phyloP scores from a whole-genome alignment of 352 stramenopile species.

The Phytophthora litchii region DNA sequence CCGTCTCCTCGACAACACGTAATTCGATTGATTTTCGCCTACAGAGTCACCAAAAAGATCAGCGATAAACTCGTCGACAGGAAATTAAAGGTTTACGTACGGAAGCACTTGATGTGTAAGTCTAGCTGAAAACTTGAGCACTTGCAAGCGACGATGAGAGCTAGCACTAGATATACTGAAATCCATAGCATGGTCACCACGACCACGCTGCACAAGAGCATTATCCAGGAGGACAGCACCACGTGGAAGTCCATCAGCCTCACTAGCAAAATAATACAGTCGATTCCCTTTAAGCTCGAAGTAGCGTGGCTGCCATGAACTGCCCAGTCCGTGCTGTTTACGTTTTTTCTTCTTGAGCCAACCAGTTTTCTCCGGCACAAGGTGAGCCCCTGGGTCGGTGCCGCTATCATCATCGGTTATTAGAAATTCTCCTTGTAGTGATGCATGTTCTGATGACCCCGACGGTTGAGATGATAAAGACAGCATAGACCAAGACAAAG shows the following conservation, averaged over 20 bases:
- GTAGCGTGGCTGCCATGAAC: conserved; percentile 77
- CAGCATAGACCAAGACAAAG: conserved; percentile 66
- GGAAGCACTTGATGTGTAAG: conserved; percentile 69
- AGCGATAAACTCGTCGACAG: neutral
- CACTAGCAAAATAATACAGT: conserved; percentile 79
- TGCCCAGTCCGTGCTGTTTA: conserved; percentile 73
- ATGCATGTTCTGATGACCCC: conserved; percentile 32
- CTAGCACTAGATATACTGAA: conserved; percentile 78
- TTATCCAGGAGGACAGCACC: conserved; percentile 78
- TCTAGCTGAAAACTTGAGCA: conserved; percentile 76
- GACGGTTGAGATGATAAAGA: conserved; percentile 58
- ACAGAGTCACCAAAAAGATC: conserved; percentile 1
- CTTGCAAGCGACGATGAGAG: conserved; percentile 56
- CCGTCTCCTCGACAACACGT: conserved; percentile 63
- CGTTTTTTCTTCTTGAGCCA: conserved; percentile 85
- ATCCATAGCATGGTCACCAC: conserved; percentile 62
- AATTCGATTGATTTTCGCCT: conserved; percentile 71
- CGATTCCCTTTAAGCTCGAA: conserved; percentile 86
- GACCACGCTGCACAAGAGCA: conserved; percentile 65
- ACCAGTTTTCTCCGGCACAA: conserved; percentile 65
- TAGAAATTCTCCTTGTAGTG: conserved; percentile 30
- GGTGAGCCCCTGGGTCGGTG: conserved; percentile 16
- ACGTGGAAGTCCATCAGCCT: conserved; percentile 72
- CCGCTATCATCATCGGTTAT: conserved; percentile 25
- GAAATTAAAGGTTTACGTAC: conserved; percentile 32